Base-by-base conservation (phyloP, 176 grass and related monocot genomes). In the Leersia perrieri region DNA sequence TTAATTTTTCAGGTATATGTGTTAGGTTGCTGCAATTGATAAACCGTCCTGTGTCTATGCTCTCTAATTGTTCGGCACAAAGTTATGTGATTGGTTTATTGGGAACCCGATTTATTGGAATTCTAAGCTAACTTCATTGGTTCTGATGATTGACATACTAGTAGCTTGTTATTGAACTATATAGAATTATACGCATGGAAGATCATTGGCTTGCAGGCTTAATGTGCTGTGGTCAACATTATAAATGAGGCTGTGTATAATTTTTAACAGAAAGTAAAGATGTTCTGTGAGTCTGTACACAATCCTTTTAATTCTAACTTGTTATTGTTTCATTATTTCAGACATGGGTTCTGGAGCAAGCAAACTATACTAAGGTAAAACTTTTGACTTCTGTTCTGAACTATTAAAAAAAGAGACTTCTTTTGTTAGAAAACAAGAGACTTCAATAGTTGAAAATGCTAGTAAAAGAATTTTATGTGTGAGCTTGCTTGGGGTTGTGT, bases 291-390 rank as follows among this genome's bases (percentile, higher is more conserved):
- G n/a, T 6, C 22, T 58, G n/a, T 25, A 58, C 5, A 68, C 38
- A 53, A 80, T 1, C 63, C 29, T 49, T 75, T 83, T 64, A 69
- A 15, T 11, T 63, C 29, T 90, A 68, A 91, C 61, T 73, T 69
- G 11, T 42, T 62, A 75, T n/a, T 82, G 23, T 74, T 80, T 18
- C 49, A 47, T 88, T 41, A 72, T 86, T 85, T 91, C 86, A 99
- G 93, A 86, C 90, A 82, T 90, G 90, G 93, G 69, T 95, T 86
- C 81, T 99, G 77, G 93, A 95, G 77, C 75, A 95, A 88, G 90
- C 88, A 31, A 93, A 91, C 45, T 99, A 95, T 84, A 88, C 84
- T 34, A 99, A 95, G 93, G 93, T 95, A 77, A 82, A 64, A 16
- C 14, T 68, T 88, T 77, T 20, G 32, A 39, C 62, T 72, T 47